Evolutionary conservation across 305 asterid genomes (phyloP).

Genomic region (Fraxinus greggii): DNA sequence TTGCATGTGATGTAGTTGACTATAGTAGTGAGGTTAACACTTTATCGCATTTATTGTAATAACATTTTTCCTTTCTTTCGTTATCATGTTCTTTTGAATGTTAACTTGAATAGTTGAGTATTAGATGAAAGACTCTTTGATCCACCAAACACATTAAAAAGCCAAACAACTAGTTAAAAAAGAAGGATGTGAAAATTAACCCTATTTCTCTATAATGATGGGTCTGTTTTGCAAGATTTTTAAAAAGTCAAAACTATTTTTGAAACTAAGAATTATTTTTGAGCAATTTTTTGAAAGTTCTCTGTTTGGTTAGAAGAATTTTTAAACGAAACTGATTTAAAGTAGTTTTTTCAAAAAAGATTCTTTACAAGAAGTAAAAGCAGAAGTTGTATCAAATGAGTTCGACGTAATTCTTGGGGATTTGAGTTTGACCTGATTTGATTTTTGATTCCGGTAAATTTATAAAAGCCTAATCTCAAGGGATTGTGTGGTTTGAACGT

Average conservation of each 20-base stretch:
- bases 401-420: not conserved
- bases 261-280: too few species aligned
- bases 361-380: too few species aligned
- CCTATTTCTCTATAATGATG: not conserved
- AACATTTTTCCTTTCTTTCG: not conserved
- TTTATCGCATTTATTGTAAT: not conserved
- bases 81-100: not conserved
- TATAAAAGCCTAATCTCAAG: constrained; percentile 41
- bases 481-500: constrained; percentile 27
- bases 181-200: not conserved
- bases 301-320: too few species aligned
- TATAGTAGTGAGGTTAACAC: not conserved
- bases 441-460: not conserved
- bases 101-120: not conserved
- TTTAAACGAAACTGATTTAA: too few species aligned
- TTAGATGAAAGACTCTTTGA: not conserved
- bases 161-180: not conserved
- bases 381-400: not conserved
- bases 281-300: too few species aligned
- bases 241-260: too few species aligned
- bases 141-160: not conserved
- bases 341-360: too few species aligned
- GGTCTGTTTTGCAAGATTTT: not conserved
- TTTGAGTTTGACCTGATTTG: constrained; percentile 8
- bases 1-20: not conserved